These are phyloP conservation scores for Kazachstania sp. DNA, from an alignment of 1,139 yeast genomes.

Conservation along the genomic window DNA sequence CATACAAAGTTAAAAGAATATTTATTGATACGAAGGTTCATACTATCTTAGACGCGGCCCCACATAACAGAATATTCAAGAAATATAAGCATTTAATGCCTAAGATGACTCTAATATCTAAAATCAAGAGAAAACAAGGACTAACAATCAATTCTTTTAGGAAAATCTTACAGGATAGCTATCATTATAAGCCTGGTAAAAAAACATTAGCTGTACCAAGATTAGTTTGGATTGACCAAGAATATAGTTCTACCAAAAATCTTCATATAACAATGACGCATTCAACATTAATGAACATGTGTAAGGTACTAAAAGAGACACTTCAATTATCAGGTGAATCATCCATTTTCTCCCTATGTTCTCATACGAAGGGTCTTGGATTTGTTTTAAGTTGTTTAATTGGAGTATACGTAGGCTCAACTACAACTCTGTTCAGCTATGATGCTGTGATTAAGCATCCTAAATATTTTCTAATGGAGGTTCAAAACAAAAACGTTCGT, in stretches of 20 bases:
- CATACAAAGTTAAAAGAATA: slow-evolving; percentile 62
- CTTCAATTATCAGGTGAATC: slow-evolving; percentile 68
- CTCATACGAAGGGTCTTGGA: slow-evolving; percentile 80
- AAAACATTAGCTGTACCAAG: slow-evolving; percentile 15
- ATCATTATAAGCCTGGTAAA: slow-evolving; percentile 18
- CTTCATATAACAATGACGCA: slow-evolving; percentile 39
- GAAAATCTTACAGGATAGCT: slow-evolving; percentile 15
- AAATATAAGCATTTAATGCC: slow-evolving; percentile 27
- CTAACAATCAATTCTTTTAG: slow-evolving; percentile 16
- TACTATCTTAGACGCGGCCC: slow-evolving; percentile 44
- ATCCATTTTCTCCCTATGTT: slow-evolving; percentile 77
- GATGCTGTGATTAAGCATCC: slow-evolving; percentile 74
- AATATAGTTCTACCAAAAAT: slow-evolving; percentile 18
- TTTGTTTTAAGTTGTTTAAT: slow-evolving; percentile 73
- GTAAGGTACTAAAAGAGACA: slow-evolving; percentile 87
- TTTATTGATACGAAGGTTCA: slow-evolving; percentile 77
- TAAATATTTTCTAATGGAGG: slow-evolving; percentile 56
- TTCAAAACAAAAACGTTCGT: slow-evolving; percentile 72
- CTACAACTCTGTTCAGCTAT: slow-evolving; percentile 75
- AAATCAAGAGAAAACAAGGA: slow-evolving; percentile 24
- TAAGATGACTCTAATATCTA: slow-evolving; percentile 27
- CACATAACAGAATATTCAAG: slow-evolving; percentile 39
- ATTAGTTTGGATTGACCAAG: slow-evolving; percentile 32
- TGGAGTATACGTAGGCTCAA: slow-evolving; percentile 80
- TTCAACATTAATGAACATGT: slow-evolving; percentile 59